Conservation (phyloP, 768 basidiomycete species). For the Calocybe gangraenosa region DNA sequence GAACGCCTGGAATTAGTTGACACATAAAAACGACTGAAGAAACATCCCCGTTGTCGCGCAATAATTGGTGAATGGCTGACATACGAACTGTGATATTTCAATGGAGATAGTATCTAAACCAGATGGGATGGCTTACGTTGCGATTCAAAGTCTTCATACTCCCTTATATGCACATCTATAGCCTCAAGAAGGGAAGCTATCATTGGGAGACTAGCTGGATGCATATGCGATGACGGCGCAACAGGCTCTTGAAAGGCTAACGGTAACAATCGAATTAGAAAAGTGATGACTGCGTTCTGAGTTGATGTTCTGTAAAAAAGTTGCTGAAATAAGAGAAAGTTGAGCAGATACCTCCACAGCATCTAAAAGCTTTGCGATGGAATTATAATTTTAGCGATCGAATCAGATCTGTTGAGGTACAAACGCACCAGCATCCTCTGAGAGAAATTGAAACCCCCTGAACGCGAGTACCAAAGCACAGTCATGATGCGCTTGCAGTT, state of each 20-base stretch:
- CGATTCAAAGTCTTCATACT: slow-evolving; percentile 13
- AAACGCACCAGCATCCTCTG: slow-evolving; percentile 10
- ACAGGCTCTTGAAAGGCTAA: slow-evolving; percentile 12
- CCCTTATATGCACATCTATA: slow-evolving; percentile 10
- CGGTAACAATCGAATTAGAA: slow-evolving; percentile 16
- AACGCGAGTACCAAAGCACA: slow-evolving; percentile 8
- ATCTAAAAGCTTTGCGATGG: slow-evolving; percentile 13
- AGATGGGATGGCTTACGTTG: slow-evolving; percentile 13
- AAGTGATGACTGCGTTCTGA: slow-evolving; percentile 16
- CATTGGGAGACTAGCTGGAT: slow-evolving; percentile 14
- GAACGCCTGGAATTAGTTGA: slow-evolving; percentile 10
- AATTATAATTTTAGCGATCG: neutral
- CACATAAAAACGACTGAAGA: slow-evolving; percentile 13
- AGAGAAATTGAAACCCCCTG: slow-evolving; percentile 1
- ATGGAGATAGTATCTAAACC: neutral
- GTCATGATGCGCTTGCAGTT: slow-evolving; percentile 17
- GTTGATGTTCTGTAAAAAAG: neutral
- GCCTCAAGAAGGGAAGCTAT: slow-evolving; percentile 14
- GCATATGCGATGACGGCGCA: slow-evolving; percentile 6
- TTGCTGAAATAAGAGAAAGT: neutral
- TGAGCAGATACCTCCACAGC: slow-evolving; percentile 13
- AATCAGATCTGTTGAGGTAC: neutral
- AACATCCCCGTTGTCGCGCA: slow-evolving; percentile 14
- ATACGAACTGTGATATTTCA: slow-evolving; percentile 14
- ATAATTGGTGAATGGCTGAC: slow-evolving; percentile 13